Percentiles rank a stretch among this genome's conserved stretches.
Evolutionary conservation across 1,284 basidiomycete species (phyloP).

Genomic region (Ganoderma lingzhi): DNA sequence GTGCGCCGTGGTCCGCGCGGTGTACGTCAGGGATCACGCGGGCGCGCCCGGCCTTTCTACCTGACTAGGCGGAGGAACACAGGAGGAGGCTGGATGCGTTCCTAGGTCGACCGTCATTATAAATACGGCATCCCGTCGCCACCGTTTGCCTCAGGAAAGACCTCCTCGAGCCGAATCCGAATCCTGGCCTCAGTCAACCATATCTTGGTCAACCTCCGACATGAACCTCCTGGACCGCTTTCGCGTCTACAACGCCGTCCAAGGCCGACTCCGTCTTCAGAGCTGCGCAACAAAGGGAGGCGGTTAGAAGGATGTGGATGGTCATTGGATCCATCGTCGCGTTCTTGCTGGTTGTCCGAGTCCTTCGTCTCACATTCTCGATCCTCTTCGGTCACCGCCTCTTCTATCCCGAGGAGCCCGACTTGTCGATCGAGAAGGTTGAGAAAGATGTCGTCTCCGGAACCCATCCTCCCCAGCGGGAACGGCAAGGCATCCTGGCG

Average conservation of each 20-base stretch:
- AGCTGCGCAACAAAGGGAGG: conserved; percentile 38
- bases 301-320: conserved; percentile 45
- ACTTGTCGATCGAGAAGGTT: conserved; percentile 5
- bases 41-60: conserved; percentile 21
- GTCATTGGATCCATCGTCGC: conserved; percentile 50
- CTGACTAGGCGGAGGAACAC: conserved; percentile 9
- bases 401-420: not conserved
- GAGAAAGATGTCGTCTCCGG: conserved; percentile 37
- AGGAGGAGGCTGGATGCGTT: conserved; percentile 10
- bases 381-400: conserved; percentile 22
- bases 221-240: conserved; percentile 22
- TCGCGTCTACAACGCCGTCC: conserved; percentile 33
- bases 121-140: conserved; percentile 27
- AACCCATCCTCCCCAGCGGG: conserved; percentile 31
- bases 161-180: conserved; percentile 22
- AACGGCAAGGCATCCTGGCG: conserved; percentile 41
- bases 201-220: conserved; percentile 28
- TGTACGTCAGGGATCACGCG: conserved; percentile 28
- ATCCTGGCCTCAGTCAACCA: conserved; percentile 18
- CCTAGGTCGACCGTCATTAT: conserved; percentile 27
- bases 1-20: conserved; percentile 15
- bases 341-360: conserved; percentile 46
- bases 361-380: conserved; percentile 37
- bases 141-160: conserved; percentile 6
- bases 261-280: conserved; percentile 40